Base-by-base conservation (phyloP, 2,329 filamentous ascomycete species). In the Pyrenophora teres region DNA sequence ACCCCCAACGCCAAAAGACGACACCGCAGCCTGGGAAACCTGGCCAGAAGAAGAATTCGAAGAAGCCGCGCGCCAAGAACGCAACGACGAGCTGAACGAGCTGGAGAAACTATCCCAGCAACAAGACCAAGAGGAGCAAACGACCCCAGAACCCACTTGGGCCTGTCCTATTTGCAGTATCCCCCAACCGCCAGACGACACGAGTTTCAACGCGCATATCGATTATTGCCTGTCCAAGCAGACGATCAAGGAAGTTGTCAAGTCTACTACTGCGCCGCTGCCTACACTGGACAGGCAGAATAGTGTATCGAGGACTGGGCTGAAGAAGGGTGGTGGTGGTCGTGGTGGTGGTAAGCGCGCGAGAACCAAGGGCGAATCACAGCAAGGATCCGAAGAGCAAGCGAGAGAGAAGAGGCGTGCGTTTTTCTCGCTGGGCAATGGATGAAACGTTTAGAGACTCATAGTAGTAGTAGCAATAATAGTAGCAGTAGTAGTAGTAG, bases 211-310 rank as follows among this genome's bases (percentile, higher is more conserved):
- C 62, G 84, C 88, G 50, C 94, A 99, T 67, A 92, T 99, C 44
- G 94, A 99, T 70, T 83, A 89, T 7, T 99, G 94, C 71, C 81
- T 99, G 1, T 97, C 92, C 0, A 82, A 87, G 48, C 85, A 89
- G 66, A 90, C 91, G 0, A 97, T 99, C 63, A 87, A 87, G 39
- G 90, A 97, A 64, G 88, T 85, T 0, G 87, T 94, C 1, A 86
- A 90, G 50, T 80, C 61, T 2, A 71, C 69, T 4, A 55, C 63
- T 21, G 23, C 38, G 19, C 46, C 49, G 0, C 27, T n/a, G 13
- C 21, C 30, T 40, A 21, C 27, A n/a, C 33, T 50, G 0, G 51
- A 58, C 10, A 62, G 54, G 35, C 57, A 58, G 15, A 15, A 47
- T 4, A 56, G 44, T 9, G 31, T 45, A 1, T 46, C 57, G 13